phyloP scores from a whole-genome alignment of 306 rosid species.

The Bauhinia variegata region DNA sequence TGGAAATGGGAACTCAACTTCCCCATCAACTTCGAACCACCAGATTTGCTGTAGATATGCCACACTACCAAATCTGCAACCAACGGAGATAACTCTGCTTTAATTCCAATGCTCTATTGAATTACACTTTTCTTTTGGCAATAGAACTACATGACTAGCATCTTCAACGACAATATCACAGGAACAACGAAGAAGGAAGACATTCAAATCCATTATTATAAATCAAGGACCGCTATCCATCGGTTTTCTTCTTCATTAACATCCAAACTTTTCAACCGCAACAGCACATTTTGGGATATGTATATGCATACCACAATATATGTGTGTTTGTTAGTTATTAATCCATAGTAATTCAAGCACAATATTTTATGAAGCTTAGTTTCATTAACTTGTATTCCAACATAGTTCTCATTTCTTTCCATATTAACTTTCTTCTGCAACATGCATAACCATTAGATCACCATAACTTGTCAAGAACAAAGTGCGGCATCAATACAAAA shows the following conservation, averaged over 20 bases:
- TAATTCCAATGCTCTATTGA: constrained; percentile 23
- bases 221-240: too few species aligned
- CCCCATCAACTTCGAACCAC: constrained; percentile 99
- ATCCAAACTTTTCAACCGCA: constrained; percentile 18
- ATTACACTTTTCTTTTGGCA: not conserved
- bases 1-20: constrained; percentile 90
- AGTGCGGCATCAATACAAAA: constrained; percentile 15
- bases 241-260: too few species aligned
- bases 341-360: not conserved
- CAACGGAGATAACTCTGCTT: constrained; percentile 22
- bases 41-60: constrained; percentile 95
- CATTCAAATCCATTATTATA: not conserved
- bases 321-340: not conserved
- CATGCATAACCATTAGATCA: not conserved
- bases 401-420: not conserved
- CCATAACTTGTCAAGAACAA: not conserved
- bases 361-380: not conserved
- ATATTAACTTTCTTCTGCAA: not conserved
- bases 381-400: not conserved
- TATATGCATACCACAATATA: not conserved
- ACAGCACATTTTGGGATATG: not conserved
- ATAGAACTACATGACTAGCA: not conserved
- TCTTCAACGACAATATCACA: constrained; percentile 21
- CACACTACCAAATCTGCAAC: constrained; percentile 60
- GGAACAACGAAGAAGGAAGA: too few species aligned